Evolutionary conservation across 2,329 filamentous ascomycete genomes (phyloP), one percentile per base, ranked within the genome.

Genomic region (Thielaviopsis cerberus): DNA sequence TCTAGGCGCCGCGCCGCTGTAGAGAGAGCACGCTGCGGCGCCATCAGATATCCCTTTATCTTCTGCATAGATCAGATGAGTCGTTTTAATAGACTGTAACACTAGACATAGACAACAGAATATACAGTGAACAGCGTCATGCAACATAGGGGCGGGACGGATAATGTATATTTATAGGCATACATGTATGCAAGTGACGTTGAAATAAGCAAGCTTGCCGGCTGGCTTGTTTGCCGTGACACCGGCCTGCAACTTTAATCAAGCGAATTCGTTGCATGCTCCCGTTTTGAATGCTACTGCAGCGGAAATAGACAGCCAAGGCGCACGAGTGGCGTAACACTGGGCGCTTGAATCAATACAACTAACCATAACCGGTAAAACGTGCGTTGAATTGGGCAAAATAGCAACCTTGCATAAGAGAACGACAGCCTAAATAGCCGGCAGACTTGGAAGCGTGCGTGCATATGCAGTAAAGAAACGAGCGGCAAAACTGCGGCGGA

Each of bases 81-180:
- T 27, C 17, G 53, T 58, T 58, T 58, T 58, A 58, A 58, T 58
- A 58, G 57, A 58, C 57, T 58, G 53, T 50, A 58, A 58, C 52
- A 58, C 45, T 58, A 58, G 57, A 58, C 57, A 54, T 58, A 58
- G 57, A 58, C 51, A 54, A 58, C 57, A 55, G 26, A 58, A 58
- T 58, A 58, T 55, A 54, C 34, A 41, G 34, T 41, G 34, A 41
- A 41, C 34, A 41, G 34, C 34, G 10, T 41, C 34, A 54, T 48
- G 53, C 45, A 24, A 48, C 53, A 55, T 24, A 17, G 23, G 53
- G 23, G 20, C 15, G 10, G 15, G 17, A 26, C 2, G 24, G 37
- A 20, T 26, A 20, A 24, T 2, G 34, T 20, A 10, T 30, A 17
- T 30, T 17, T 8, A 53, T 20, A 24, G 17, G 13, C 22, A 53